These are phyloP conservation scores for Pseudogymnoascus sp. DNA, from an alignment of 2,329 filamentous ascomycete genomes.

Conservation along the genomic window DNA sequence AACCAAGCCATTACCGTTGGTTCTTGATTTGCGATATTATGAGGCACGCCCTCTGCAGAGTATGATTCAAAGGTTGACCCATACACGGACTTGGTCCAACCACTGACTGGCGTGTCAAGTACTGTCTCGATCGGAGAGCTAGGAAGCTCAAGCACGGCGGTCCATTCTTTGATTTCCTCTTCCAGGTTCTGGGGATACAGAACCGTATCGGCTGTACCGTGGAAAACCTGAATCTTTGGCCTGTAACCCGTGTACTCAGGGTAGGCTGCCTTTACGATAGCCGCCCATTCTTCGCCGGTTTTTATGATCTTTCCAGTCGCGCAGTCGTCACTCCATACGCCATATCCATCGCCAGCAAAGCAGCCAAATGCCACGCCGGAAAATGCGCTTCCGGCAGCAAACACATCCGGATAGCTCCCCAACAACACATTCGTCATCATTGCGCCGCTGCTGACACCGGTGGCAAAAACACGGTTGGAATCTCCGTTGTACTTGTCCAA, in stretches of 20 bases:
- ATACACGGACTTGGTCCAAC: conserved; percentile 21
- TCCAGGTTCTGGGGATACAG: conserved; percentile 31
- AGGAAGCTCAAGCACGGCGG: conserved; percentile 31
- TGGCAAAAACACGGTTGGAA: conserved; percentile 43
- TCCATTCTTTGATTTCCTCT: conserved; percentile 37
- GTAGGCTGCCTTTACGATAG: conserved; percentile 33
- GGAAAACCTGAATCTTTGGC: conserved; percentile 32
- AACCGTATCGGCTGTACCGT: conserved; percentile 30
- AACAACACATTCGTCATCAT: conserved; percentile 45
- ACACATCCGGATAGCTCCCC: conserved; percentile 40
- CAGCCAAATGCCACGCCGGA: conserved; percentile 39
- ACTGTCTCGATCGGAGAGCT: not conserved
- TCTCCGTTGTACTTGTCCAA: conserved; percentile 45
- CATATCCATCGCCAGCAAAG: conserved; percentile 23
- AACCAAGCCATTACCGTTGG: conserved; percentile 20
- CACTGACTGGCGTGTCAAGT: not conserved
- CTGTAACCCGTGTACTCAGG: conserved; percentile 29
- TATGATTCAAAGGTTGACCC: conserved; percentile 19
- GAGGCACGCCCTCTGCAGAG: conserved; percentile 16
- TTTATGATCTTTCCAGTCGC: conserved; percentile 36
- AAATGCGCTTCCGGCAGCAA: conserved; percentile 37
- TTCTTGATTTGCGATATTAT: conserved; percentile 21
- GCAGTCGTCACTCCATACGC: conserved; percentile 33
- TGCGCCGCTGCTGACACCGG: conserved; percentile 40
- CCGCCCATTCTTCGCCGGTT: conserved; percentile 39